Evolutionary conservation across 78 protist genomes (phyloP), one percentile per base, ranked within the genome.

Genomic region (Planoprotostelium fungivorum): DNA sequence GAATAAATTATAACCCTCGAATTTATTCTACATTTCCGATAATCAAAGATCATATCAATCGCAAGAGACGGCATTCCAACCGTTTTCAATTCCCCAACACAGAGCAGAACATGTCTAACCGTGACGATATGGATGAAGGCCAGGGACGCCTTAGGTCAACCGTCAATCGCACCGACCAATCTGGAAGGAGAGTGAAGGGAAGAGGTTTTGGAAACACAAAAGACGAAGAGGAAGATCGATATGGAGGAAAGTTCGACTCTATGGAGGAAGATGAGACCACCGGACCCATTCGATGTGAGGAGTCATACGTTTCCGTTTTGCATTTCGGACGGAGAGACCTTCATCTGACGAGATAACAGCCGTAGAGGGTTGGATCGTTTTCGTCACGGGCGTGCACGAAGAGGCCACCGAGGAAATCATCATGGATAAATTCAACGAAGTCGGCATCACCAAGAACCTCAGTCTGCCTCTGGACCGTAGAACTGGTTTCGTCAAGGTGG

Each of bases 291-390:
- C 5, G 73, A 51, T 51, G 73, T 51, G 73, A 51, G 73, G 31
- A 16, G 16, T 51, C 5, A 25, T 51, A 5, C 5, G 5, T 51
- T 51, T 51, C 73, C 73, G 73, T 51, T 51, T 5, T 51, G 16
- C 16, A 51, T 51, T 25, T 51, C 31, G 16, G 73, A 16, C 73
- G 5, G 73, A 5, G 16, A 5, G 73, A 51, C 16, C 16, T 51
- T 51, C 73, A 51, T 51, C 31, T n/a, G n/a, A n/a, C n/a, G n/a
- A n/a, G n/a, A 34, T 85, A 23, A 84, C 91, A 93, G 97, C 99
- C 0, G 89, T 97, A 35, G 99, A 96, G 86, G 99, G 99, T 28
- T 98, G 95, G 95, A 96, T 97, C 87, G 84, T 98, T n/a, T 91
- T 96, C 25, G 94, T 95, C 31, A 84, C 93, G 1, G 91, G 92